A percentile compares a stretch with the other conserved stretches of the same genome.
Conservation (phyloP, 345 rosid species). For the Toxicodendron radicans region DNA sequence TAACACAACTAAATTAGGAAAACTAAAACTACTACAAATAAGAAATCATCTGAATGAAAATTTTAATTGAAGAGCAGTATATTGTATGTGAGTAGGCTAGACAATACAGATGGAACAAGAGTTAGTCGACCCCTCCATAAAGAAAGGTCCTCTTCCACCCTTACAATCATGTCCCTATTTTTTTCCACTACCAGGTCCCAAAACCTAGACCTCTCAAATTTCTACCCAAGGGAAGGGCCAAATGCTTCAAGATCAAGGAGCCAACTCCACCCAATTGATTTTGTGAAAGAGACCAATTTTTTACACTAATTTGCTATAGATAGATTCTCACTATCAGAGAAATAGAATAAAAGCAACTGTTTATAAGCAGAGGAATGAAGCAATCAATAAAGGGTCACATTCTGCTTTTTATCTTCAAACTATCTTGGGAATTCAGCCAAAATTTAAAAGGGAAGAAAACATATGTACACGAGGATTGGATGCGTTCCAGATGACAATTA, state of each 20-base stretch:
- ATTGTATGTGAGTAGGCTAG: too few species aligned
- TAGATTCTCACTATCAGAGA: not conserved
- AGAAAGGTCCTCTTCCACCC: too few species aligned
- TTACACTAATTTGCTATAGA: not conserved
- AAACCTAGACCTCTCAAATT: not conserved
- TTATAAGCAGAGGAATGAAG: not conserved
- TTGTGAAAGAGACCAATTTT: not conserved
- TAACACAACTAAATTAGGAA: too few species aligned
- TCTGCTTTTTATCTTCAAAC: not conserved
- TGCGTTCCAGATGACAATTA: slow-evolving; percentile 9
- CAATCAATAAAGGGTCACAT: not conserved
- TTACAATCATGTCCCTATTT: not conserved
- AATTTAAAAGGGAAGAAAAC: not conserved
- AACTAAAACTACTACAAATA: too few species aligned
- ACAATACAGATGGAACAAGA: too few species aligned
- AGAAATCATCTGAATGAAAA: too few species aligned
- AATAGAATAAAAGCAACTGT: not conserved
- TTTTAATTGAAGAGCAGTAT: too few species aligned
- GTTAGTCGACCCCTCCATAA: too few species aligned
- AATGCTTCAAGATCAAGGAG: not conserved
- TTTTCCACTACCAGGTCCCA: not conserved
- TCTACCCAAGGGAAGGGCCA: not conserved
- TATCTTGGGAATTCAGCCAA: slow-evolving; percentile 1
- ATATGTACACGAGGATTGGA: not conserved
- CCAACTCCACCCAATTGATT: not conserved